These are phyloP conservation scores for Nemania bipapillata DNA, from an alignment of 2,329 filamentous ascomycete genomes.

Conservation along the genomic window DNA sequence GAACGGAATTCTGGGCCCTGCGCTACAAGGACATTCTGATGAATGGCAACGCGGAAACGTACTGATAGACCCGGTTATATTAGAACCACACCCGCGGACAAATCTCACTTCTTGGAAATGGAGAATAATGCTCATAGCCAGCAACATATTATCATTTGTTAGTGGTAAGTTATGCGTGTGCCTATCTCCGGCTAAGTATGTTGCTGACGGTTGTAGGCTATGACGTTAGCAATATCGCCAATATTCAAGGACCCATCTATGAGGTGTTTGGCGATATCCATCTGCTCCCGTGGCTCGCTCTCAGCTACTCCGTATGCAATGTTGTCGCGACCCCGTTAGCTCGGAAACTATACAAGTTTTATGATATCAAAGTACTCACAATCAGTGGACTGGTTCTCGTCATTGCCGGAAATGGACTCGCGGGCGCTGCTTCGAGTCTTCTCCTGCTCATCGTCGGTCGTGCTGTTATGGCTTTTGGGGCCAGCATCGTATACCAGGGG, in stretches of 20 bases:
- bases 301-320: conserved; percentile 53
- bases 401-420: conserved; percentile 38
- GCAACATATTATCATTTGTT: conserved; percentile 40
- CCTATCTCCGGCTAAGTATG: background rate
- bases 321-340: conserved; percentile 52
- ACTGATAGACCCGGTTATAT: conserved; percentile 25
- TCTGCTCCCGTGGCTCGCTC: conserved; percentile 55
- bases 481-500: conserved; percentile 51
- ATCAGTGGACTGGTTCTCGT: conserved; percentile 46
- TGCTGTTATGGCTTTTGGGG: conserved; percentile 51
- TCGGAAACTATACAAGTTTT: conserved; percentile 51
- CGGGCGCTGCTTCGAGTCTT: conserved; percentile 50
- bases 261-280: conserved; percentile 57
- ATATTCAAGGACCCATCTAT: conserved; percentile 69
- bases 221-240: conserved; percentile 60
- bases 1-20: background rate
- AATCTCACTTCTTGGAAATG: conserved; percentile 40
- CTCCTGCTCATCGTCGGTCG: conserved; percentile 51
- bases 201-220: conserved; percentile 50
- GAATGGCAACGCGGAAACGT: conserved; percentile 31
- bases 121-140: conserved; percentile 40
- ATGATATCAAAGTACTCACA: conserved; percentile 50
- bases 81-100: conserved; percentile 35
- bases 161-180: conserved; percentile 39
- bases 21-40: conserved; percentile 8